Evolutionary conservation across 257 asterid species (phyloP), one percentile per base, ranked within the genome.

Genomic region (Handroanthus guayacan): DNA sequence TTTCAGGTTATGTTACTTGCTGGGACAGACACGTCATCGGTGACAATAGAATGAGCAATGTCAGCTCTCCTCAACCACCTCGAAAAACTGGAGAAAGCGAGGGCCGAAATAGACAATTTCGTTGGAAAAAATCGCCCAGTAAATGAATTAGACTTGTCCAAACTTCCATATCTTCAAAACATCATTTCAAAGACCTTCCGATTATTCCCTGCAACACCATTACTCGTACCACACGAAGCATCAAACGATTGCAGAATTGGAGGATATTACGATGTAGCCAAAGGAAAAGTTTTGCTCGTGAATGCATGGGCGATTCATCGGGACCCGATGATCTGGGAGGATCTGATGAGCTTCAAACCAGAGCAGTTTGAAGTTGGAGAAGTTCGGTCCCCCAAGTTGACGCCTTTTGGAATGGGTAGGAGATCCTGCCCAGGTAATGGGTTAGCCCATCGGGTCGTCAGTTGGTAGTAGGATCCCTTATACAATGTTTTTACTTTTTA

Each of bases 361-460:
- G 96, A 88, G 78, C 77, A 96, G 31, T 90, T 87, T 18, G 82
- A 84, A 44, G 77, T 12, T 0, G 80, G 51, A 12, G 78, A 83
- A 14, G 60, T 44, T 3, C 87, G 81, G 38, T 16, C 85, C 3
- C 31, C 69, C 9, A 83, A 84, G 78, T 20, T 88, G 48, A 13
- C 90, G 77, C 87, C 94, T 0, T 92, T 92, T 67, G 97, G 96
- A 48, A 82, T 87, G 88, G 97, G 97, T 6, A 83, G 96, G 78
- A 81, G 96, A 78, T 83, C 92, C 6, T 92, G 97, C 52, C 94
- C 97, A 0, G 97, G 97, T 4, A 43, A 51, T 7, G 88, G 83
- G 3, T 66, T 90, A 57, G 96, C 92, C 37, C 85, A 77, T 2
- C 83, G 90, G 17, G 82, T 88, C 4, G 81, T 92, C 16, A 82